Evolutionary conservation across 1,139 yeast species (phyloP), one percentile per base, ranked within the genome.

Genomic region (Yamadazyma dendronema): DNA sequence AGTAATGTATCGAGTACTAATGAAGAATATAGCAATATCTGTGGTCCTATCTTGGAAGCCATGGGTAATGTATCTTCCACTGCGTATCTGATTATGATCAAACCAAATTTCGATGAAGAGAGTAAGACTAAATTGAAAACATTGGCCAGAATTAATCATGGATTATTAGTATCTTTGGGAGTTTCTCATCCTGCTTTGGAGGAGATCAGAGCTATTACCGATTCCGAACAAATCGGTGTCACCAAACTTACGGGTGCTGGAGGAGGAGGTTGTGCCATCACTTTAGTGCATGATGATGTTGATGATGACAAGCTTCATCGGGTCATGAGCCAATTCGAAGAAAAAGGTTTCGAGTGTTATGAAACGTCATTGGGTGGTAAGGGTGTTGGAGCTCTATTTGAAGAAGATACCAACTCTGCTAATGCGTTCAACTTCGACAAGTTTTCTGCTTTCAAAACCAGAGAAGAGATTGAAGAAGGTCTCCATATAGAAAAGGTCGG

Each of bases 231-330:
- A 2, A 62, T 92, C 25, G 99, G 99, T 5, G 81, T 86, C 42
- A 90, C 99, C 2, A 92, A 92, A 59, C 72, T 92, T 42, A 92
- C 98, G 0, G 99, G 99, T 30, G 98, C 98, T 0, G 99, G 99
- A 17, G 98, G 98, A 14, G 99, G 99, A 31, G 99, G 99, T 1
- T 92, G 99, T 66, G 96, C 97, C 14, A 84, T 94, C 39, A 92
- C 97, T 0, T 65, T 92, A 36, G 71, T 90, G 10, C 69, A 78
- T 35, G 82, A 77, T 35, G 71, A 68, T 9, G 67, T 65, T 3
- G 55, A 59, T 1, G 65, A 57, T 30, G 52, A 44, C 2, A 47
- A 40, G 1, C 48, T 72, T 10, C 53, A 56, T 13, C 61, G 61
- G 7, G 71, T 70, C 1, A 61, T 62, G 10, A 49, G 73, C 9